Conservation (phyloP, 2,329 filamentous ascomycete genomes). For the Penicillium sp. region DNA sequence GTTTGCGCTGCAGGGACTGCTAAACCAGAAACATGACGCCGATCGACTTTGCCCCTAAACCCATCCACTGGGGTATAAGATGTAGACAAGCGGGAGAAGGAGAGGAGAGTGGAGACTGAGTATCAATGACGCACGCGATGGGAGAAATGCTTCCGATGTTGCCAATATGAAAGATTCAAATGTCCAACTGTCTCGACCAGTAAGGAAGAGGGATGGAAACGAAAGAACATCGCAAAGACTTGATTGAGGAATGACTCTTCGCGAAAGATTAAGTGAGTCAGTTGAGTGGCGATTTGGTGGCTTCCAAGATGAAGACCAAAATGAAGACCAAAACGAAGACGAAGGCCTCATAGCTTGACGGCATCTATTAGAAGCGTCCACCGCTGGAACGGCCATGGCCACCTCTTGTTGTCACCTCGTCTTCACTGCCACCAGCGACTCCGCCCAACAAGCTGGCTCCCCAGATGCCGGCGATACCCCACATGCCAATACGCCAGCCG, state of each 20-base stretch:
- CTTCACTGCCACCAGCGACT: slow-evolving; percentile 35
- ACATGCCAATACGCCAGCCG: slow-evolving; percentile 57
- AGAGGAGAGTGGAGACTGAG: slow-evolving; percentile 15
- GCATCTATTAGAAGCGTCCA: slow-evolving; percentile 30
- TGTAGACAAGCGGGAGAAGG: slow-evolving; percentile 16
- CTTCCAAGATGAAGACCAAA: neutral
- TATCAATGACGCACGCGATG: neutral
- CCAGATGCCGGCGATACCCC: slow-evolving; percentile 56
- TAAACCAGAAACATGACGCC: slow-evolving; percentile 13
- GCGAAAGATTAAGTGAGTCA: neutral
- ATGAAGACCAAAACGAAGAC: neutral
- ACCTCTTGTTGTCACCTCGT: slow-evolving; percentile 30
- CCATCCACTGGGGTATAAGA: slow-evolving; percentile 25
- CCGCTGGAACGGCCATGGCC: slow-evolving; percentile 26
- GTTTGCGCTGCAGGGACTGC: neutral
- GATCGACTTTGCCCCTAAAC: slow-evolving; percentile 16
- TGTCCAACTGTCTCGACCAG: neutral
- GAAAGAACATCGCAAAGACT: neutral
- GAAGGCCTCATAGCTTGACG: neutral
- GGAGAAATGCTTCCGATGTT: neutral
- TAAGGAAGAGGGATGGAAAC: neutral
- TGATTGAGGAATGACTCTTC: neutral
- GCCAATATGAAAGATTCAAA: neutral
- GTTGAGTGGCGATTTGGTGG: neutral
- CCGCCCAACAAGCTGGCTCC: slow-evolving; percentile 47